A percentile compares a stretch with the other conserved stretches of the same genome.
Conservation (phyloP, 768 basidiomycete species). For the Nevesoporus exiguus region DNA sequence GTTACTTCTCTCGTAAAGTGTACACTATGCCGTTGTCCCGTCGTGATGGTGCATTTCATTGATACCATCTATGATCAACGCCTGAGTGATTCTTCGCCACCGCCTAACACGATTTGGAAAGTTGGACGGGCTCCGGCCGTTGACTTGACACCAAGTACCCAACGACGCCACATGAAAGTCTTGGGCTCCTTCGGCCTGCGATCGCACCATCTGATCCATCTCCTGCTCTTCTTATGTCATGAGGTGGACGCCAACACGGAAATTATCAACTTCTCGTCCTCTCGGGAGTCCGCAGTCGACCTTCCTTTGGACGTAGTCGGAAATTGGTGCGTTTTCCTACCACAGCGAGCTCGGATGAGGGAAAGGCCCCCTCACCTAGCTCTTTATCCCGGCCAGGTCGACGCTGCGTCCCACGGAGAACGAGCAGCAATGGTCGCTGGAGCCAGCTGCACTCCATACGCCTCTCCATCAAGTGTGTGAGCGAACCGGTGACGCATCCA, state of each 20-base stretch:
- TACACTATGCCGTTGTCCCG: background rate
- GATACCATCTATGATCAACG: conserved; percentile 10
- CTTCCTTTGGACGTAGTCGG: conserved; percentile 19
- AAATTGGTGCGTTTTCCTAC: conserved; percentile 27
- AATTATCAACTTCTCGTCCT: conserved; percentile 54
- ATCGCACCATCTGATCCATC: conserved; percentile 11
- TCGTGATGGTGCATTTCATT: conserved; percentile 18
- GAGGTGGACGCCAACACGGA: conserved; percentile 54
- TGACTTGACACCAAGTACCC: conserved; percentile 16
- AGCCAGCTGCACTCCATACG: conserved; percentile 41
- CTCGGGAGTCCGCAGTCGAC: conserved; percentile 19
- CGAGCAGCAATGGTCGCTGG: conserved; percentile 37
- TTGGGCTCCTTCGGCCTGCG: conserved; percentile 7
- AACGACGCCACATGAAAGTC: conserved; percentile 16
- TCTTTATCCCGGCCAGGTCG: conserved; percentile 34
- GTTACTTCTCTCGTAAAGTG: conserved; percentile 2
- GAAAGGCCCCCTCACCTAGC: background rate
- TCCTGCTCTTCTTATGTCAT: conserved; percentile 25
- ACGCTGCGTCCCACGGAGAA: conserved; percentile 32
- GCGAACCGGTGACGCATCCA: background rate
- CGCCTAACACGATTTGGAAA: background rate
- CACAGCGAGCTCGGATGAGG: conserved; percentile 16
- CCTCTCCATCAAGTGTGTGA: conserved; percentile 38
- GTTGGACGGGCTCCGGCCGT: conserved; percentile 8
- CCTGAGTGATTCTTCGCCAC: background rate